Base-by-base conservation (phyloP, 2,329 filamentous ascomycete species). In the Nemania abortiva region DNA sequence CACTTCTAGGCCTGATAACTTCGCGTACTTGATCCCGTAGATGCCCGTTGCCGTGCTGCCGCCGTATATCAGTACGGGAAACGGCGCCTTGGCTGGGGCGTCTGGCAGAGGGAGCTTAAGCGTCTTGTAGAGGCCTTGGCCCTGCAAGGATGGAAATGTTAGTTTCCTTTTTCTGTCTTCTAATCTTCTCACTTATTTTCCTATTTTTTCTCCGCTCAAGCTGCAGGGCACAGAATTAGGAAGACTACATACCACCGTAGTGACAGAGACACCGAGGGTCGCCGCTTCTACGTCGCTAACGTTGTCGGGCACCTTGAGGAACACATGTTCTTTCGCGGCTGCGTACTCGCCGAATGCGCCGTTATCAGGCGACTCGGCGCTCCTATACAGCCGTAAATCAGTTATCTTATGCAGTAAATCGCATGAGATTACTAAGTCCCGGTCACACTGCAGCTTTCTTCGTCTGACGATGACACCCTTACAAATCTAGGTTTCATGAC, bases 31-130 rank as follows among this genome's bases (percentile, higher is more conserved):
- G 70, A 85, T 82, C 5, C 78, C 83, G 63, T 87, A 84, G 53
- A 88, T 85, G 76, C 84, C 85, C 0, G 87, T 88, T 1, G 86
- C 87, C 10, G 85, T 89, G 76, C 85, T 85, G 18, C 82, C 83
- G 50, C 83, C 84, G 63, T 85, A 84, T 68, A 84, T 83, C 24
- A 85, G 72, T 49, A 85, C 47, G 72, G 0, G 82, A 78, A 50
- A 80, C 74, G 47, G 80, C 75, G 10, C 81, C 77, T n/a, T 78
- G 77, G 34, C 76, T 63, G 6, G 83, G 79, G 60, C 37, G 63
- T 59, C 55, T 0, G 89, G 88, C 2, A 88, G 77, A 0, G 83
- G 81, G 0, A 87, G 80, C 59, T 77, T 63, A 0, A 87, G 78
- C 5, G 75, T 74, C 67, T 85, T 82, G 76, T 86, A 87, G 5